Conservation (phyloP, 441 rosid genomes). For the Croton laevigatus region DNA sequence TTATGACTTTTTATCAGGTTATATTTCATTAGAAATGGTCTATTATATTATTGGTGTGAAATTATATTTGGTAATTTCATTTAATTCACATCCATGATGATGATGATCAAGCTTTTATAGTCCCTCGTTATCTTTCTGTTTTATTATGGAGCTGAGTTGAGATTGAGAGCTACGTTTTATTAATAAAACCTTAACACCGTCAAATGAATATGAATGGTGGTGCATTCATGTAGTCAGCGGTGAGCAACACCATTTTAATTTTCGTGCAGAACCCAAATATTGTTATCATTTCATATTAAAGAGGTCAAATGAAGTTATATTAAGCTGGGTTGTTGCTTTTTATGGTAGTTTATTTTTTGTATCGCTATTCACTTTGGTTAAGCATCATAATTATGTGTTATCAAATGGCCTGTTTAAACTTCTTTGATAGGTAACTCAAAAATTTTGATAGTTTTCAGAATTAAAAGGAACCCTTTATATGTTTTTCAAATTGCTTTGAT, state of each 20-base stretch:
- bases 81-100: constrained; percentile 2
- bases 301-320: background rate
- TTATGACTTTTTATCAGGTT: background rate
- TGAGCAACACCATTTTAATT: background rate
- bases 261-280: background rate
- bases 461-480: background rate
- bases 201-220: background rate
- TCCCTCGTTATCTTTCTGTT: background rate
- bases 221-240: background rate
- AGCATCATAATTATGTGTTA: background rate
- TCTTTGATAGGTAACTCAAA: background rate
- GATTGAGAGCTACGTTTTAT: background rate
- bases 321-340: constrained; percentile 10
- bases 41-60: background rate
- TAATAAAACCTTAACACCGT: background rate
- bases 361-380: background rate
- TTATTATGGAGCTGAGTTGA: background rate
- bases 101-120: background rate
- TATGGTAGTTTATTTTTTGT: constrained; percentile 3
- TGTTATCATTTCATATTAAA: background rate
- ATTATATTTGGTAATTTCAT: background rate
- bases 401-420: constrained; percentile 6
- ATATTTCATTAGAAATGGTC: constrained; percentile 1
- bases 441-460: background rate
- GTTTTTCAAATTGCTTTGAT: background rate